Conservation (phyloP, 2,329 filamentous ascomycete species). For the Sclerotinia subarctica region DNA sequence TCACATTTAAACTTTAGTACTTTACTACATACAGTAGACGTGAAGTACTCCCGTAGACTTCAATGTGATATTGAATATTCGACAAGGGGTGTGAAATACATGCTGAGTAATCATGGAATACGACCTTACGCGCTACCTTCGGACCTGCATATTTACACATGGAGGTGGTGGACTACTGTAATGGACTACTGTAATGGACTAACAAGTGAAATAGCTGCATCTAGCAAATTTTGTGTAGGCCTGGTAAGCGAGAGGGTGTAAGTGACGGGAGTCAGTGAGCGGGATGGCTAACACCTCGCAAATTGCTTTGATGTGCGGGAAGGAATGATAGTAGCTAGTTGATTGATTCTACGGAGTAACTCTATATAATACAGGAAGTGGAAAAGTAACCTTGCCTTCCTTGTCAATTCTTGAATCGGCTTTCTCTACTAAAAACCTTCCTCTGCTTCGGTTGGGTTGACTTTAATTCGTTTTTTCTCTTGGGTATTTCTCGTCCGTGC, state of each 20-base stretch:
- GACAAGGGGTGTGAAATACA: background rate
- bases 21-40: background rate
- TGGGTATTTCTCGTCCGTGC: background rate
- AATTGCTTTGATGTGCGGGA: background rate
- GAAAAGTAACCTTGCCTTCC: background rate
- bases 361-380: too few relatives aligned
- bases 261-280: background rate
- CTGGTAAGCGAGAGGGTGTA: background rate
- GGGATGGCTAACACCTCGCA: background rate
- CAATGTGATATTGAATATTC: background rate
- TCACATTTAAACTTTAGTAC: background rate
- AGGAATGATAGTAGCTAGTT: background rate
- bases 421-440: background rate
- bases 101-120: conserved; percentile 4
- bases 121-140: background rate
- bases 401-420: background rate
- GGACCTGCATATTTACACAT: conserved; percentile 2
- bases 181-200: too few relatives aligned
- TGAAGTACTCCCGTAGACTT: background rate
- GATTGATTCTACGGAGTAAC: too few relatives aligned
- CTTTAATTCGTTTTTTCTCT: background rate
- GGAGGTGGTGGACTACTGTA: background rate
- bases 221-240: background rate
- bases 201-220: background rate
- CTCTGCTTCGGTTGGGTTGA: background rate